Conservation (phyloP, 257 asterid genomes). For the Solanum neorickii region DNA sequence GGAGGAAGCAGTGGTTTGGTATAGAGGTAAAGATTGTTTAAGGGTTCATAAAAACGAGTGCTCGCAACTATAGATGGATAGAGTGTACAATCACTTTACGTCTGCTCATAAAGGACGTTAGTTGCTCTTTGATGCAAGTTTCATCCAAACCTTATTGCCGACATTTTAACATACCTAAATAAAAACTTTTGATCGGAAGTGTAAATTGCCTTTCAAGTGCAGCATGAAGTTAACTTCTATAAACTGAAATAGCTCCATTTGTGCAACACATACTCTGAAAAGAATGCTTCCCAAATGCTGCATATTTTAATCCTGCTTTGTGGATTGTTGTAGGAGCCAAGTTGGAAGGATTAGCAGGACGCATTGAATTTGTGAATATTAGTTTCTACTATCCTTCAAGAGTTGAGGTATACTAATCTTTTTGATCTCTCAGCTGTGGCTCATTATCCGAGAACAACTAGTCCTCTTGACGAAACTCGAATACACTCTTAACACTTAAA, state of each 20-base stretch:
- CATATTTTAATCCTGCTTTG: not conserved
- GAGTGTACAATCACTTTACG: not conserved
- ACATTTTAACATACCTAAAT: not conserved
- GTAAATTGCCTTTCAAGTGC: not conserved
- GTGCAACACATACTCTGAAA: not conserved
- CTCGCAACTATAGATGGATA: not conserved
- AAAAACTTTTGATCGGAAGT: not conserved
- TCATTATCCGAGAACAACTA: not conserved
- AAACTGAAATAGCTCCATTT: not conserved
- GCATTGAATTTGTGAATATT: constrained; percentile 55
- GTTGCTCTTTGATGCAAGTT: not conserved
- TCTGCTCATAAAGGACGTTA: not conserved
- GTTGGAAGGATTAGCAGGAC: constrained; percentile 64
- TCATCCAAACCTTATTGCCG: not conserved
- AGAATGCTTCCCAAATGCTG: not conserved
- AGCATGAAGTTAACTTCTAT: not conserved
- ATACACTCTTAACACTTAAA: not conserved
- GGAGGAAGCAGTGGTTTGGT: not conserved
- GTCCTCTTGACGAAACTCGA: not conserved
- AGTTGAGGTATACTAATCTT: constrained; percentile 33
- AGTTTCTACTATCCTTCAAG: constrained; percentile 76
- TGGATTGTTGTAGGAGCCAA: constrained; percentile 43
- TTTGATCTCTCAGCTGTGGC: not conserved
- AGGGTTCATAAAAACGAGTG: not conserved
- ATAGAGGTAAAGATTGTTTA: not conserved